Conservation (phyloP, 2,329 filamentous ascomycete species). For the Trichoderma semiorbis region DNA sequence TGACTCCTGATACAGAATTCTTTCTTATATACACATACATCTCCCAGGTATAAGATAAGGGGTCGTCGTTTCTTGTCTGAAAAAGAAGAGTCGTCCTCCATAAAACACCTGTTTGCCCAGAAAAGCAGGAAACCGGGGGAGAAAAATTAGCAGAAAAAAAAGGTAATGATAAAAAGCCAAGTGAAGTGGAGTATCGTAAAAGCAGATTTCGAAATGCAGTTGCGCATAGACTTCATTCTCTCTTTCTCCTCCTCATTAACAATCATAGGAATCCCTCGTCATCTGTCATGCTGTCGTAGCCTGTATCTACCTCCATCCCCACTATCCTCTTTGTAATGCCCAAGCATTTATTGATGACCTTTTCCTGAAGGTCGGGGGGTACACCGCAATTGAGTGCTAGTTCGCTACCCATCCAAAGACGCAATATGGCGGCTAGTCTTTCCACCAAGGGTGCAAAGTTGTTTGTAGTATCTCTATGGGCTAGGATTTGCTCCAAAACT, state of each 20-base stretch:
- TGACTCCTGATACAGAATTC: neutral
- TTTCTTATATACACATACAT: constrained; percentile 15
- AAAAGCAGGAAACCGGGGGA: neutral
- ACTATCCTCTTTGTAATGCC: constrained; percentile 53
- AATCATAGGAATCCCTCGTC: constrained; percentile 31
- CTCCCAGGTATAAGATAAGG: neutral
- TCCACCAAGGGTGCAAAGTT: constrained; percentile 50
- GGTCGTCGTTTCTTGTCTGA: neutral
- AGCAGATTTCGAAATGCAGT: neutral
- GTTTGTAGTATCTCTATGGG: constrained; percentile 46
- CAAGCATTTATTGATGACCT: constrained; percentile 55
- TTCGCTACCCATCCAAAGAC: constrained; percentile 58
- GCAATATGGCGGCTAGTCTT: constrained; percentile 53
- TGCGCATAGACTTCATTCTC: neutral
- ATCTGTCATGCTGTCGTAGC: constrained; percentile 58
- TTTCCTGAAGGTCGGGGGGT: constrained; percentile 47
- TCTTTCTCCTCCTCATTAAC: neutral
- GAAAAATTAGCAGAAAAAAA: neutral
- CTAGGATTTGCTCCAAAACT: constrained; percentile 52
- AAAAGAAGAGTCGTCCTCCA: neutral
- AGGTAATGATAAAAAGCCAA: neutral
- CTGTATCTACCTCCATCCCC: constrained; percentile 58
- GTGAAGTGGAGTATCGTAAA: constrained; percentile 7
- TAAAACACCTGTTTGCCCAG: neutral
- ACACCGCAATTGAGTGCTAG: constrained; percentile 51